These are phyloP conservation scores for Trichoderma koningiopsis DNA, from an alignment of 2,329 filamentous ascomycete species.

Conservation along the genomic window DNA sequence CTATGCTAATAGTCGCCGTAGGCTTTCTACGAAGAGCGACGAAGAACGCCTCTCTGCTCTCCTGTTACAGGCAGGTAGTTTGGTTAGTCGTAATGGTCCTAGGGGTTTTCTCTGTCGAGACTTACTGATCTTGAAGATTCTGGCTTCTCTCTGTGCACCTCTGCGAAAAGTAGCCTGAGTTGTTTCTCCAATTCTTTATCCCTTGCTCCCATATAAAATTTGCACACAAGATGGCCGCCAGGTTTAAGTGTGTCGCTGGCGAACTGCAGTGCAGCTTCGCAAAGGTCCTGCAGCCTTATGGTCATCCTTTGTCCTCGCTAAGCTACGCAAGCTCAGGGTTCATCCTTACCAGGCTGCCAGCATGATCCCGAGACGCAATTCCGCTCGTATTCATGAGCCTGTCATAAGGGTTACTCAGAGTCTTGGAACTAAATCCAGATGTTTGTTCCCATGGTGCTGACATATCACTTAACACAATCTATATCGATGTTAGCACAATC, in stretches of 20 bases:
- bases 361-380: slow-evolving; percentile 81
- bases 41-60: slow-evolving; percentile 77
- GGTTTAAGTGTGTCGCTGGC: slow-evolving; percentile 78
- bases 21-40: slow-evolving; percentile 72
- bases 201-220: slow-evolving; percentile 91
- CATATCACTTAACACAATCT: slow-evolving; percentile 97
- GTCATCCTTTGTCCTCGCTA: not conserved
- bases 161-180: slow-evolving; percentile 75
- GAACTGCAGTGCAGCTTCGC: slow-evolving; percentile 80
- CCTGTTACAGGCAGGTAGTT: slow-evolving; percentile 33
- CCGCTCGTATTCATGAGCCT: slow-evolving; percentile 99
- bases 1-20: not conserved
- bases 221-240: slow-evolving; percentile 92
- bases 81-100: not conserved
- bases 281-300: slow-evolving; percentile 71
- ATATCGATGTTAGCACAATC: not conserved
- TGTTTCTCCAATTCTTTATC: slow-evolving; percentile 77
- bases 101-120: slow-evolving; percentile 26
- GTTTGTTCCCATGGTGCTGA: slow-evolving; percentile 92
- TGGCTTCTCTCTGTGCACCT: slow-evolving; percentile 86
- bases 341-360: slow-evolving; percentile 84
- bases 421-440: slow-evolving; percentile 77
- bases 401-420: slow-evolving; percentile 90
- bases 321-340: not conserved
- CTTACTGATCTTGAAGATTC: slow-evolving; percentile 83